Evolutionary conservation across 257 asterid species (phyloP).

Genomic region (Lycium ferocissimum): DNA sequence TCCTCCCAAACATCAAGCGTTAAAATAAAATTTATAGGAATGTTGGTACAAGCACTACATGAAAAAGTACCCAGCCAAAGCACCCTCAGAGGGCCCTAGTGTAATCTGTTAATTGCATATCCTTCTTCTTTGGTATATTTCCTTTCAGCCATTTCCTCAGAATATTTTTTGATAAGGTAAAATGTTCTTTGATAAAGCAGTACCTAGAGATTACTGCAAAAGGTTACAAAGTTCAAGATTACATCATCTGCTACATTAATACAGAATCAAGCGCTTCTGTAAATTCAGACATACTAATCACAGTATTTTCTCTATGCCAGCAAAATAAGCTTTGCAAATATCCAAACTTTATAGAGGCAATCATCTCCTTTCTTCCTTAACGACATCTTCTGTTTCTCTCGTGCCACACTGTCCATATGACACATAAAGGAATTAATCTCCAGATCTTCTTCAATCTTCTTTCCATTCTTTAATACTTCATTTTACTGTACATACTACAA

Average conservation of each 20-base stretch:
- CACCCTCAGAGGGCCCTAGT: background rate
- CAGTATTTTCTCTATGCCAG: background rate
- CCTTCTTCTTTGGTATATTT: constrained; percentile 1
- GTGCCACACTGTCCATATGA: background rate
- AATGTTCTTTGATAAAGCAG: no score
- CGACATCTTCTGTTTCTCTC: background rate
- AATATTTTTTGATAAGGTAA: background rate
- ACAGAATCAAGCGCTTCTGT: background rate
- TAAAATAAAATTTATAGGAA: background rate
- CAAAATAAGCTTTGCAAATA: background rate
- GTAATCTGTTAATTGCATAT: background rate
- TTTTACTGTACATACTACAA: background rate
- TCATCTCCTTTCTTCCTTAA: background rate
- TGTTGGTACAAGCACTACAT: background rate
- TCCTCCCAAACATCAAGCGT: background rate
- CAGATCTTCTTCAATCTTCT: background rate
- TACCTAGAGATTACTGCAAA: background rate
- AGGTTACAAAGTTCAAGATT: background rate
- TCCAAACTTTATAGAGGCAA: background rate
- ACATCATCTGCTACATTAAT: background rate
- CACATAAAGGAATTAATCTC: background rate
- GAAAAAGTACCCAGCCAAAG: background rate
- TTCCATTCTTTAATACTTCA: background rate
- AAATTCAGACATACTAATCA: background rate
- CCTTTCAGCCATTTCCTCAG: background rate